Percentiles rank a stretch among this genome's conserved stretches.
Conservation (phyloP, 2,329 filamentous ascomycete species). For the Sphaerulina musiva region DNA sequence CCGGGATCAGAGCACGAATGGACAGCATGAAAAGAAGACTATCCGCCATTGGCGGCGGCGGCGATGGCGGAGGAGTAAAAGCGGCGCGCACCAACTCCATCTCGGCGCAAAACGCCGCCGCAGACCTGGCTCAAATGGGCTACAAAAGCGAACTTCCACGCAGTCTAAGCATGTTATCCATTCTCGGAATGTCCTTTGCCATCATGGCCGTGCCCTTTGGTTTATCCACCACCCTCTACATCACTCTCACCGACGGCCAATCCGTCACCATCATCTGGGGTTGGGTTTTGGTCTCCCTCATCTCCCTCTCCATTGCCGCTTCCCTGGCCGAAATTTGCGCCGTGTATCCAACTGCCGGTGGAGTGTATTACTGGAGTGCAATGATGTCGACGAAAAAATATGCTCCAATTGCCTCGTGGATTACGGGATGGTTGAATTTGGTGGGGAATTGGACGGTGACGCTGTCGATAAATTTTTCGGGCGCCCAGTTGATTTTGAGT, state of each 20-base stretch:
- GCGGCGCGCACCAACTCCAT: conserved; percentile 12
- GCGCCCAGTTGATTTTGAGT: conserved; percentile 61
- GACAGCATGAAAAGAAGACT: not conserved
- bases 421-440: conserved; percentile 65
- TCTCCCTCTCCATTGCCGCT: conserved; percentile 58
- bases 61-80: too few relatives aligned
- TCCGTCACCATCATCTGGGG: conserved; percentile 64
- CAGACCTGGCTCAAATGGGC: conserved; percentile 58
- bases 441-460: conserved; percentile 69
- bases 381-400: conserved; percentile 60
- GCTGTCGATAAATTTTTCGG: conserved; percentile 61
- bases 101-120: conserved; percentile 47
- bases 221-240: conserved; percentile 61
- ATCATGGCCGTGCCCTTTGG: conserved; percentile 70
- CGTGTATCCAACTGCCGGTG: conserved; percentile 61
- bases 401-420: conserved; percentile 61
- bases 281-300: conserved; percentile 59
- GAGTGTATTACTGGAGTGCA: conserved; percentile 64
- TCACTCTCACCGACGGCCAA: conserved; percentile 62
- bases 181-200: conserved; percentile 64
- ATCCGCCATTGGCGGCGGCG: not conserved
- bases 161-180: conserved; percentile 62
- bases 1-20: not conserved
- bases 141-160: conserved; percentile 62
- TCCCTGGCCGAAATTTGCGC: conserved; percentile 64